Evolutionary conservation across 306 rosid species (phyloP).

Genomic region (cucumber (Cucumis sativus)): DNA sequence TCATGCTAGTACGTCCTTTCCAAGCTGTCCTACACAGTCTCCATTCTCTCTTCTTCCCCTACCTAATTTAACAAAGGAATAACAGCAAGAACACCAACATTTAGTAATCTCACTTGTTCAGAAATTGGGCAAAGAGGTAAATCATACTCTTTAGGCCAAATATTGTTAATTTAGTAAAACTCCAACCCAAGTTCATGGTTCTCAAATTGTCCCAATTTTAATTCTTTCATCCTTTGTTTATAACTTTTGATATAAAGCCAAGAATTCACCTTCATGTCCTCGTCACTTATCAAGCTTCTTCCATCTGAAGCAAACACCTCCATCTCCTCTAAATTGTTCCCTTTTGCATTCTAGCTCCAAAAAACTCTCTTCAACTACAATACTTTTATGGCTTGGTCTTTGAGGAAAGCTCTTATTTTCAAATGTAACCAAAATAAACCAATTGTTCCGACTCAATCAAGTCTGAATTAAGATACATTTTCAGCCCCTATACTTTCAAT

Average conservation of each 20-base stretch:
- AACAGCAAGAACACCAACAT: neutral
- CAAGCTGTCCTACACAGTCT: neutral
- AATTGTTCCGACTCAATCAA: neutral
- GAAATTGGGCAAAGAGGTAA: neutral
- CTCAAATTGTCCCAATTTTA: neutral
- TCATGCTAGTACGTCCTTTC: neutral
- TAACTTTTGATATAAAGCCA: neutral
- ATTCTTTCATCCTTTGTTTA: neutral
- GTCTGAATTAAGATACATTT: neutral
- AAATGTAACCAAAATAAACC: neutral
- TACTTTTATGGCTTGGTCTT: neutral
- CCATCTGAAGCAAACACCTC: neutral
- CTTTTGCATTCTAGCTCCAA: neutral
- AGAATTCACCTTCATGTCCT: neutral
- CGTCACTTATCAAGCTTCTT: neutral
- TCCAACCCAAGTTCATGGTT: neutral
- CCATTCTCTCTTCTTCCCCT: neutral
- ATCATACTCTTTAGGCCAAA: neutral
- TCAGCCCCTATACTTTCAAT: neutral
- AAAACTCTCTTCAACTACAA: neutral
- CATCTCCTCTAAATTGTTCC: neutral
- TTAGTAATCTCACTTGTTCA: neutral
- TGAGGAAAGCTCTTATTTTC: neutral
- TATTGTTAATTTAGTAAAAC: neutral
- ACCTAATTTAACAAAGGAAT: neutral